These are phyloP conservation scores for Butyriboletus pseudospeciosus DNA, from an alignment of 1,284 basidiomycete genomes.

Conservation along the genomic window DNA sequence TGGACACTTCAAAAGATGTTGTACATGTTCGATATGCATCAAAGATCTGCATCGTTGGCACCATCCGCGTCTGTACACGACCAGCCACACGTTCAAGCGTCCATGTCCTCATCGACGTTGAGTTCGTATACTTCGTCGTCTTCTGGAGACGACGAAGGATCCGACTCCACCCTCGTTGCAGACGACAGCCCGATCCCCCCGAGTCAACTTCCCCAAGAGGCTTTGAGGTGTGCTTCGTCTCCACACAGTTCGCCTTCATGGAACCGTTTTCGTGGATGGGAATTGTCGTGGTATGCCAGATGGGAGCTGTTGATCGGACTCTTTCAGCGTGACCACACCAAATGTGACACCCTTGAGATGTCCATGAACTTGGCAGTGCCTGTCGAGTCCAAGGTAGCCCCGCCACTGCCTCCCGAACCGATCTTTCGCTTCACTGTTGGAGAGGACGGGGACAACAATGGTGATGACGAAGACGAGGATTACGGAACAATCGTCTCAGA, in stretches of 20 bases:
- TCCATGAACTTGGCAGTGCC: background rate
- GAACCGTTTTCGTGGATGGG: conserved; percentile 19
- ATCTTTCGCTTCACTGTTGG: conserved; percentile 11
- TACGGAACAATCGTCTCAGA: conserved; percentile 24
- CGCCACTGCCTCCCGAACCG: background rate
- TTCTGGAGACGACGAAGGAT: conserved; percentile 18
- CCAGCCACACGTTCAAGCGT: conserved; percentile 3
- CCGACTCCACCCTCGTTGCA: conserved; percentile 26
- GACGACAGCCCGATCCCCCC: conserved; percentile 8
- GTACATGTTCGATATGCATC: conserved; percentile 55
- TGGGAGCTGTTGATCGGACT: conserved; percentile 28
- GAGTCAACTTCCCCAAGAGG: background rate
- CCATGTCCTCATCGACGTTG: conserved; percentile 22
- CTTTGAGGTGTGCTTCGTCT: background rate
- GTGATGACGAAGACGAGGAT: conserved; percentile 27
- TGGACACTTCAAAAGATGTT: conserved; percentile 65
- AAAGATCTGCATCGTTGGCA: conserved; percentile 4
- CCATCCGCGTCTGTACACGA: background rate
- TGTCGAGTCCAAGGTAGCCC: background rate
- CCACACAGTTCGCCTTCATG: conserved; percentile 5
- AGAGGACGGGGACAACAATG: conserved; percentile 1
- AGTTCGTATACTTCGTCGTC: conserved; percentile 20
- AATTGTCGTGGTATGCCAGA: conserved; percentile 28
- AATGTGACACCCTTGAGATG: background rate
- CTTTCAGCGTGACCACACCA: conserved; percentile 17